Conservation (phyloP, 169 alveolate species). For the Eimeria praecox region DNA sequence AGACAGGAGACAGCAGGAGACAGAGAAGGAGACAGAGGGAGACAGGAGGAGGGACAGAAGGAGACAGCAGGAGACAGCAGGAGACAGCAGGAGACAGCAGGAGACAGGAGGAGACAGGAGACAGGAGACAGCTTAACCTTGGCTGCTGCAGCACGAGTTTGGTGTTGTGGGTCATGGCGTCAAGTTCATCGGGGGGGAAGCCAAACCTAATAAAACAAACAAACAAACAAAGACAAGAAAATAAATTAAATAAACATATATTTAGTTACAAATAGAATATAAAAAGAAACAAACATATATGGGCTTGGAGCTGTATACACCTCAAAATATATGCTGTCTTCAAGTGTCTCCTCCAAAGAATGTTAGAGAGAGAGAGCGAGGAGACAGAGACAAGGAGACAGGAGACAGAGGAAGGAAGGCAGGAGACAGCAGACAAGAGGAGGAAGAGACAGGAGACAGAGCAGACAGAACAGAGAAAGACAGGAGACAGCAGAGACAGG, state of each 20-base stretch:
- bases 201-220: conserved; percentile 41
- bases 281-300: too few species aligned
- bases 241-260: too few species aligned
- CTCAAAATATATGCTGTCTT: too few species aligned
- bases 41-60: neutral
- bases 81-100: neutral
- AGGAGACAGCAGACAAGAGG: neutral
- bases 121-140: conserved; percentile 45
- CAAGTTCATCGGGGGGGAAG: conserved; percentile 79
- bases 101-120: neutral
- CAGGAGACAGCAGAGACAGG: too few species aligned
- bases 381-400: neutral
- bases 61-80: neutral
- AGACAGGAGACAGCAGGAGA: neutral
- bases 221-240: neutral
- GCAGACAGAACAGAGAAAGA: too few species aligned
- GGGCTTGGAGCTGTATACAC: neutral
- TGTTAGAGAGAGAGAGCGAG: neutral
- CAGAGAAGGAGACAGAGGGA: neutral
- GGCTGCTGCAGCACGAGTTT: conserved; percentile 33
- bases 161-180: conserved; percentile 55
- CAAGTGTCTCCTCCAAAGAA: too few species aligned
- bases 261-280: too few species aligned
- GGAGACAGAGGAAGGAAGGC: neutral
- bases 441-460: too few species aligned